Percentiles rank a stretch among this genome's conserved stretches.
Conservation (phyloP, 441 rosid genomes). For the Metrosideros polymorpha region DNA sequence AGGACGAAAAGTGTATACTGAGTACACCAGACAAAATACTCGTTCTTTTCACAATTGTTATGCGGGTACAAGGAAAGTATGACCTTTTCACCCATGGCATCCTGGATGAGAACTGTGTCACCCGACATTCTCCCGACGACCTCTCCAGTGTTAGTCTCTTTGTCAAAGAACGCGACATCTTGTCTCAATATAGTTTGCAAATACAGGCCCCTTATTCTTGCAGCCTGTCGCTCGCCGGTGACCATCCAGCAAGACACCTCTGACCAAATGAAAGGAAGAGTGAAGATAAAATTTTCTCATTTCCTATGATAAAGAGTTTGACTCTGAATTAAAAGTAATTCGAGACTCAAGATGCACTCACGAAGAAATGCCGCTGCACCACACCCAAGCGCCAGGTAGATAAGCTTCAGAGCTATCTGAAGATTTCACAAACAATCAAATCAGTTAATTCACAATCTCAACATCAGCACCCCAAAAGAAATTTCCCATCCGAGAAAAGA, state of each 20-base stretch:
- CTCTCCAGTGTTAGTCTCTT: not conserved
- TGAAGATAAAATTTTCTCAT: not conserved
- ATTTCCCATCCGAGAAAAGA: not conserved
- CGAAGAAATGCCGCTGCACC: not conserved
- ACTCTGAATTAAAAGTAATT: not conserved
- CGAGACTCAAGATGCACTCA: not conserved
- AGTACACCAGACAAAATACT: not conserved
- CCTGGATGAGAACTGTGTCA: not conserved
- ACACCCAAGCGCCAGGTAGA: not conserved
- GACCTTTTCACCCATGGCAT: conserved; percentile 1
- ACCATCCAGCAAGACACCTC: conserved; percentile 1
- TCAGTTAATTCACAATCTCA: not conserved
- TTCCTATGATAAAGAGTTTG: not conserved
- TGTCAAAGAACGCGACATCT: not conserved
- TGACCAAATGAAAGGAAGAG: not conserved
- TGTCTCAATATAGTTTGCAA: not conserved
- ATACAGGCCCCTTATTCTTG: not conserved
- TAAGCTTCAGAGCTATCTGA: not conserved
- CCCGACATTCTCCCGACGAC: not conserved
- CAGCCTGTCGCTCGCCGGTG: not conserved
- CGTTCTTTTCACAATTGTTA: not conserved
- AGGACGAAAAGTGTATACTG: not conserved
- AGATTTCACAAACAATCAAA: not conserved
- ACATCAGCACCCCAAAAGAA: not conserved
- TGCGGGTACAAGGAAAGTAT: not conserved